These are phyloP conservation scores for Colletotrichum godetiae DNA, from an alignment of 2,329 filamentous ascomycete genomes.

Conservation along the genomic window DNA sequence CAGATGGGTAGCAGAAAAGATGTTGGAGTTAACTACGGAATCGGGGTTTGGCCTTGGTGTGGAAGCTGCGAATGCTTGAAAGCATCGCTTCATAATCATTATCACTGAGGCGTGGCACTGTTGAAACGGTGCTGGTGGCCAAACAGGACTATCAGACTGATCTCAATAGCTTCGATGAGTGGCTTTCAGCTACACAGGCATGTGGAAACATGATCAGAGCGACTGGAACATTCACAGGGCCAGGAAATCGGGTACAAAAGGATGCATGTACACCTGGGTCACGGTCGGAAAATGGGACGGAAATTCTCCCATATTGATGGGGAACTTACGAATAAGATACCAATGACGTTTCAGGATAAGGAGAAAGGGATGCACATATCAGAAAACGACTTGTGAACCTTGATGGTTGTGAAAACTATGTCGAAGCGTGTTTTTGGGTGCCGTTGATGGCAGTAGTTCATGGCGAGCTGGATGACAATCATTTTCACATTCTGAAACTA, in stretches of 20 bases:
- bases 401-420: too few species aligned
- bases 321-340: background rate
- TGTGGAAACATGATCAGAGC: background rate
- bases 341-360: background rate
- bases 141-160: background rate
- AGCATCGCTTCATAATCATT: background rate
- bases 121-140: background rate
- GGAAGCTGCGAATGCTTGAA: constrained; percentile 1
- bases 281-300: background rate
- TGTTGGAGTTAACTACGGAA: constrained; percentile 24
- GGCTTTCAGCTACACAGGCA: background rate
- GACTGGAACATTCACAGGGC: background rate
- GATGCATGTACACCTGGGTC: background rate
- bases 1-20: constrained; percentile 18
- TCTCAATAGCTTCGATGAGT: background rate
- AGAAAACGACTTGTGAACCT: too few species aligned
- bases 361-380: background rate
- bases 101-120: background rate
- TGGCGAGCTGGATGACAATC: too few species aligned
- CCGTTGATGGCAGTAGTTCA: too few species aligned
- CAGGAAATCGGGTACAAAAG: background rate
- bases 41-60: constrained; percentile 22
- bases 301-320: background rate
- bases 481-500: too few species aligned
- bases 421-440: too few species aligned